Base-by-base conservation (phyloP, 257 asterid species). In the Parsonsia alboflavescens region DNA sequence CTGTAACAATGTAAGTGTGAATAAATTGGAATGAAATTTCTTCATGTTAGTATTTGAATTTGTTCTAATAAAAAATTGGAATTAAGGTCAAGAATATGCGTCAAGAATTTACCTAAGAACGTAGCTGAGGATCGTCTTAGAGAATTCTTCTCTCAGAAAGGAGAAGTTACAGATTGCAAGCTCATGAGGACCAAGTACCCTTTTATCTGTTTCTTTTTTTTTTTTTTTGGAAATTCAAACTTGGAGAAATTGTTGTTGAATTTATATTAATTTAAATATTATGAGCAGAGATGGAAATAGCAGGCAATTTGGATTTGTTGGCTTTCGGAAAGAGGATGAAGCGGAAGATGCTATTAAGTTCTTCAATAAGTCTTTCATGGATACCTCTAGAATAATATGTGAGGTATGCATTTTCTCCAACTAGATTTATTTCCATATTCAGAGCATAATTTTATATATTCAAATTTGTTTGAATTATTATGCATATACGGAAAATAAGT, bases 111-210 rank as follows among this genome's bases (percentile, higher is more conserved):
- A 85, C 97, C 98, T 0, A 88, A 88, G 73, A 80, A 89, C 79
- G 96, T 76, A 30, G 77, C 88, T 0, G 96, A 93, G 81, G 96
- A 93, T 39, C 91, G 90, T 64, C 93, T 93, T 45, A 89, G 89
- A 75, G 96, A 93, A 3, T 88, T 89, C 81, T 93, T 93, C 86
- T 91, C 98, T 30, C 87, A 82, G 84, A 91, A 91, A 84, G 98
- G 98, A 73, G 97, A 93, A 82, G 94, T 93, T 54, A 93, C 98
- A 5, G 97, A 91, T 77, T 91, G 96, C 80, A 93, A 87, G 88
- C 89, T 93, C 74, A 91, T 91, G 88, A 96, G 98, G 72, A 93
- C 97, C 78, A 85, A 82, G 98, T 93, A 83, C 2, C n/a, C 22
- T 46, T 70, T 58, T 58, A 52, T 30, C 22, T 30, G 16, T 66